Evolutionary conservation across 2,329 filamentous ascomycete species (phyloP).

Genomic region (Exophiala sp.): DNA sequence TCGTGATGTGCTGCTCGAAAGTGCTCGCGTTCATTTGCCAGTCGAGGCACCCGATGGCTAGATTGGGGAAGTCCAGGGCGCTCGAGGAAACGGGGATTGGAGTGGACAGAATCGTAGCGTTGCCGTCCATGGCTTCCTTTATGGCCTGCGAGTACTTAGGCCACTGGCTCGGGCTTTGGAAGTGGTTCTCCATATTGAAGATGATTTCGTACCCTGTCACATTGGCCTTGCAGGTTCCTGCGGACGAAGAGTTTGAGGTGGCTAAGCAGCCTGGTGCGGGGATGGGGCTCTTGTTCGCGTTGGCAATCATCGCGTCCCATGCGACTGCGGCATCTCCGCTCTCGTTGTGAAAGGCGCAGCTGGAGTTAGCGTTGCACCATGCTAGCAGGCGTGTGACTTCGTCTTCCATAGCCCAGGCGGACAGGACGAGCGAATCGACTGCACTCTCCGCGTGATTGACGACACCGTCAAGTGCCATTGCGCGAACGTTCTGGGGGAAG

Average conservation of each 20-base stretch:
- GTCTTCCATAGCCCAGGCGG: conserved; percentile 8
- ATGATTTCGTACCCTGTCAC: conserved; percentile 36
- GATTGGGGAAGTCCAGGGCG: conserved; percentile 29
- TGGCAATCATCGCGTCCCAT: conserved; percentile 10
- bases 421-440: conserved; percentile 19
- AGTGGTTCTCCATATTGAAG: conserved; percentile 34
- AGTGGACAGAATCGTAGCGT: conserved; percentile 37
- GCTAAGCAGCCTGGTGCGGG: conserved; percentile 36
- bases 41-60: conserved; percentile 40
- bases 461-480: conserved; percentile 45
- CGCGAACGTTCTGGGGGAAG: conserved; percentile 43
- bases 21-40: conserved; percentile 32
- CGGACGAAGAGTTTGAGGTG: conserved; percentile 28
- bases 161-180: conserved; percentile 28
- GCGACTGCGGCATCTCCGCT: not conserved
- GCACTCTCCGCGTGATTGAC: conserved; percentile 41
- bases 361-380: conserved; percentile 12
- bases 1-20: conserved; percentile 29
- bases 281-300: conserved; percentile 32
- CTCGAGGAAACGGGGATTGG: conserved; percentile 7
- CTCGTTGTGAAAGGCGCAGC: conserved; percentile 8
- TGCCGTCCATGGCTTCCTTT: conserved; percentile 33
- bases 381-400: conserved; percentile 9
- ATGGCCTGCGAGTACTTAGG: conserved; percentile 27
- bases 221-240: conserved; percentile 36